Conservation (phyloP, 164 flowering plant species). For the Piper longum region DNA sequence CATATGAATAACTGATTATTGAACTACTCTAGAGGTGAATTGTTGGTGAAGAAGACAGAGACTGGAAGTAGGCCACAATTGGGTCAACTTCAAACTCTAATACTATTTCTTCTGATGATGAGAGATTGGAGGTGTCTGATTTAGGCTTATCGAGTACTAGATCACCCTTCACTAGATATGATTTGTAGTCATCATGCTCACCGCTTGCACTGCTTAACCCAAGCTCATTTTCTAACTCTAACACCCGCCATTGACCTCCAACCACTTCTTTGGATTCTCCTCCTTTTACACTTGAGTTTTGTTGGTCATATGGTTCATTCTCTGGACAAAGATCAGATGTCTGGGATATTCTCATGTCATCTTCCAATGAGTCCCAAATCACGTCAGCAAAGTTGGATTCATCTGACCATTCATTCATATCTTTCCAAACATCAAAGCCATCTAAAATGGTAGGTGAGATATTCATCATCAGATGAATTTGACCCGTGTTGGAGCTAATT, state of each 20-base stretch:
- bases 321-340: neutral
- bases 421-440: neutral
- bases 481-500: neutral
- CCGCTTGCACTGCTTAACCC: neutral
- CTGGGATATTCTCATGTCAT: neutral
- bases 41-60: slow-evolving; percentile 1
- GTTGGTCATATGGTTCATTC: neutral
- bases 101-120: neutral
- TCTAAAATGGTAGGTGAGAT: neutral
- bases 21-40: neutral
- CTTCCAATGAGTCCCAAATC: slow-evolving; percentile 3
- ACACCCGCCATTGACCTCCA: slow-evolving; percentile 1
- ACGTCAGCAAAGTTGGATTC: neutral
- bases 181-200: neutral
- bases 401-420: neutral
- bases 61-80: slow-evolving; percentile 5
- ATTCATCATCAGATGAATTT: neutral
- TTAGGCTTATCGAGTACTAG: neutral
- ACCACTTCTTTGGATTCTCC: neutral
- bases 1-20: too few species aligned
- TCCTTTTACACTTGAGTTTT: neutral
- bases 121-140: neutral
- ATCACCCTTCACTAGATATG: neutral
- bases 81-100: slow-evolving; percentile 6
- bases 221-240: slow-evolving; percentile 5